Base-by-base conservation (phyloP, 1,284 basidiomycete genomes). In the Cutaneotrichosporon sp. region DNA sequence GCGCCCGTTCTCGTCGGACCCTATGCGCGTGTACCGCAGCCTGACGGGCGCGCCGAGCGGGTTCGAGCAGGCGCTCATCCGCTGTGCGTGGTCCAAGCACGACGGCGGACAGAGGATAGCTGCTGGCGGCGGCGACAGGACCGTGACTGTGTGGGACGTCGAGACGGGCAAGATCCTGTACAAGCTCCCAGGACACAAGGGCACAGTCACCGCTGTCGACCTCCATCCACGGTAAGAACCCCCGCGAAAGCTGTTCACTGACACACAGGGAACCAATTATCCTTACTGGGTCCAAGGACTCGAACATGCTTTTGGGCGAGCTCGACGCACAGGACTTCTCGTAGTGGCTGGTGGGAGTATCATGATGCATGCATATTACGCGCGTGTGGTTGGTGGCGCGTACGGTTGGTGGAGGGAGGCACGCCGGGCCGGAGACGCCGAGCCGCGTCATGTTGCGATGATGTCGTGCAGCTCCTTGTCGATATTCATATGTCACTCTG, bases 181-280 rank as follows among this genome's bases (percentile, higher is more conserved):
- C 78, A 93, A 94, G 81, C 80, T 96, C 48, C 90, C 91, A 36
- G 91, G 91, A 13, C 91, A 96, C 73, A 93, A 90, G 74, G 91
- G 91, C 13, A 92, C 90, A 0, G 90, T 94, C 8, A 90, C 88
- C 1, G 78, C 85, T 14, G 89, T 90, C 0, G 90, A 91, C 67
- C 91, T 91, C 77, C 89, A 92, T 57, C 73, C 72, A 14, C 68
- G 66, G 67, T 69, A 51, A 56, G 70, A n/a, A n/a, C n/a, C n/a
- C n/a, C n/a, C n/a, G n/a, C n/a, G n/a, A n/a, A n/a, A n/a, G n/a
- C n/a, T n/a, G n/a, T n/a, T 9, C 13, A 21, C 45, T 52, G 39
- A 52, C 51, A 17, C 20, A 7, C 15, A 88, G 85, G 69, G 92
- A 96, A 69, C 92, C 91, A 15, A 92, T 96, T 72, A 83, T 91